Percentiles rank a stretch among this genome's conserved stretches.
phyloP scores from a whole-genome alignment of 306 rosid genomes.

The Dalbergia cochinchinensis region DNA sequence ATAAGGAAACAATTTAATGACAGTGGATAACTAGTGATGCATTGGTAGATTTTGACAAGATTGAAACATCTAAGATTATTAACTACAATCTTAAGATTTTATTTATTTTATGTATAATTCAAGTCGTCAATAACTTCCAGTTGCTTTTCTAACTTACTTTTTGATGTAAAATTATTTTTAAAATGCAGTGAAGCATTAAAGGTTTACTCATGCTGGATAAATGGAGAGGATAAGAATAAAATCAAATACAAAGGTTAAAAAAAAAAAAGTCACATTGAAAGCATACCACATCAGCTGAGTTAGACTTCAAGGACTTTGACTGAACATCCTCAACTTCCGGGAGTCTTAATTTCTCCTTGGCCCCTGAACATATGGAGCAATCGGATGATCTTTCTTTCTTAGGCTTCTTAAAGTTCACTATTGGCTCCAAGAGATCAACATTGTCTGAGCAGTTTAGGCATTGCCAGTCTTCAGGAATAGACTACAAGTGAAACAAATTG shows the following conservation, averaged over 20 bases:
- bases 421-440: background rate
- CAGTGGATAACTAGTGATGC: background rate
- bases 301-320: background rate
- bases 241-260: background rate
- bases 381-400: background rate
- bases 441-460: slow-evolving; percentile 15
- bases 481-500: slow-evolving; percentile 1
- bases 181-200: background rate
- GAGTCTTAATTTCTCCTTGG: background rate
- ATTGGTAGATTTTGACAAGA: background rate
- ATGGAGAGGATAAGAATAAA: background rate
- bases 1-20: background rate
- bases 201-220: background rate
- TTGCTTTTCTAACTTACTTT: background rate
- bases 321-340: background rate
- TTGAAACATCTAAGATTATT: background rate
- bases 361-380: background rate
- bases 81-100: background rate
- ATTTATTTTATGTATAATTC: background rate
- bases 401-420: background rate
- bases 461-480: slow-evolving; percentile 1
- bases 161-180: background rate
- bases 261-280: background rate
- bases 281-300: slow-evolving; percentile 18
- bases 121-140: background rate